Conservation (phyloP, 2,329 filamentous ascomycete genomes). For the Drechslerella coelobrocha region DNA sequence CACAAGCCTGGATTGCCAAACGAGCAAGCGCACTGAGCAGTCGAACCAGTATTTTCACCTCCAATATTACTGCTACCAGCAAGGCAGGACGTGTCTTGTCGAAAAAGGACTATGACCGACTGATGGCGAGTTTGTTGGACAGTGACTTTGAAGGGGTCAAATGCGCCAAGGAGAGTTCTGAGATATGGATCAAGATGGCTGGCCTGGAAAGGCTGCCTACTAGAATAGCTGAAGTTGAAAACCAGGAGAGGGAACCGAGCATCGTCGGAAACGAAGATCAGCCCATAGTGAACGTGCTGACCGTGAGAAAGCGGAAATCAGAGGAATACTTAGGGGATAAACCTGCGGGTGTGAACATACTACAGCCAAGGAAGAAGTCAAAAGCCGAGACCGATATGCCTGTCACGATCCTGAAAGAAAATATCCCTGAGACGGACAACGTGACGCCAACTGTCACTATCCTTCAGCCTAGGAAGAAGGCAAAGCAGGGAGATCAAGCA, state of each 20-base stretch:
- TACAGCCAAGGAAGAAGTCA: slow-evolving; percentile 5
- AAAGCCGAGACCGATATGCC: neutral
- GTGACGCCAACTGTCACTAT: neutral
- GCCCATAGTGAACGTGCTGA: slow-evolving; percentile 16
- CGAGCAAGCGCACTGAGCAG: slow-evolving; percentile 19
- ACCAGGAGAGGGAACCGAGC: neutral
- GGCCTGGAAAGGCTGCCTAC: slow-evolving; percentile 42
- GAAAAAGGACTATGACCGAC: slow-evolving; percentile 59
- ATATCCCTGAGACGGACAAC: too few species aligned
- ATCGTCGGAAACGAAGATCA: neutral
- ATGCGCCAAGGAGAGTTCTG: slow-evolving; percentile 58
- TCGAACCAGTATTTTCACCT: slow-evolving; percentile 36
- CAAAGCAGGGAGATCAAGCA: neutral
- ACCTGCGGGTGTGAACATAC: neutral
- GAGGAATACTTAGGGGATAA: slow-evolving; percentile 2
- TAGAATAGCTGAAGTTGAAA: neutral
- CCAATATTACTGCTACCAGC: slow-evolving; percentile 57
- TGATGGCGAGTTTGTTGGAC: slow-evolving; percentile 58
- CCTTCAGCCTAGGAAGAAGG: slow-evolving; percentile 23
- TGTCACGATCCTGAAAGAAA: too few species aligned
- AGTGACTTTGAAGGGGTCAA: slow-evolving; percentile 60
- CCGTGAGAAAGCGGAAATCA: slow-evolving; percentile 19
- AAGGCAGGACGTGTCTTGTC: slow-evolving; percentile 57
- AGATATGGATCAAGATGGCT: slow-evolving; percentile 59
- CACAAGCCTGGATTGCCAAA: slow-evolving; percentile 11